phyloP scores from a whole-genome alignment of 371 early-diverging fungal species.

The Circinella umbellata region DNA sequence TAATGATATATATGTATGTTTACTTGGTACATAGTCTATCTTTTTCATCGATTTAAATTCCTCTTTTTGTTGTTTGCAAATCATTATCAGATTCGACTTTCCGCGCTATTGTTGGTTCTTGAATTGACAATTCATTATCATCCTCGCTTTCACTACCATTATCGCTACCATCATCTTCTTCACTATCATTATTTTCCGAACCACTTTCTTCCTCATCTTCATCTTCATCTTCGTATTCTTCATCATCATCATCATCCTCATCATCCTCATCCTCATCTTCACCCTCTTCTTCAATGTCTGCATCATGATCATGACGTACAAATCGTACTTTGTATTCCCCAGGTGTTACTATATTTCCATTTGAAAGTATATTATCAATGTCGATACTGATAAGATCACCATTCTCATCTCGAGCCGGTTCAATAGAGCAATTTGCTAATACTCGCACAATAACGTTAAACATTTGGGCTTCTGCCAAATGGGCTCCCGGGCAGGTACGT shows the following conservation, averaged over 20 bases:
- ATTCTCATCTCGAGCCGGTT: slow-evolving; percentile 10
- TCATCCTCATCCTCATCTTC: slow-evolving; percentile 3
- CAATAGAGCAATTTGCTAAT: slow-evolving; percentile 21
- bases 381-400: slow-evolving; percentile 6
- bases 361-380: slow-evolving; percentile 7
- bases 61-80: background rate
- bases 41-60: background rate
- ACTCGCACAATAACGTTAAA: slow-evolving; percentile 13
- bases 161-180: background rate
- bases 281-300: slow-evolving; percentile 3
- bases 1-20: no score
- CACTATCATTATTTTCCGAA: background rate
- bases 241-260: background rate
- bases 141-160: background rate
- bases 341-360: slow-evolving; percentile 6
- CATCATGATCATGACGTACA: slow-evolving; percentile 12
- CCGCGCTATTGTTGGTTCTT: background rate
- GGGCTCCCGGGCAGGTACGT: slow-evolving; percentile 18
- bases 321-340: slow-evolving; percentile 5
- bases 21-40: no score
- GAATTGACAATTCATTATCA: background rate
- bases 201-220: slow-evolving; percentile 1
- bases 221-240: slow-evolving; percentile 1
- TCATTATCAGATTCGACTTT: slow-evolving; percentile 2
- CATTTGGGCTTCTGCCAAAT: slow-evolving; percentile 18